These are phyloP conservation scores for Pleurostoma richardsiae DNA, from an alignment of 2,329 filamentous ascomycete genomes.

Conservation along the genomic window DNA sequence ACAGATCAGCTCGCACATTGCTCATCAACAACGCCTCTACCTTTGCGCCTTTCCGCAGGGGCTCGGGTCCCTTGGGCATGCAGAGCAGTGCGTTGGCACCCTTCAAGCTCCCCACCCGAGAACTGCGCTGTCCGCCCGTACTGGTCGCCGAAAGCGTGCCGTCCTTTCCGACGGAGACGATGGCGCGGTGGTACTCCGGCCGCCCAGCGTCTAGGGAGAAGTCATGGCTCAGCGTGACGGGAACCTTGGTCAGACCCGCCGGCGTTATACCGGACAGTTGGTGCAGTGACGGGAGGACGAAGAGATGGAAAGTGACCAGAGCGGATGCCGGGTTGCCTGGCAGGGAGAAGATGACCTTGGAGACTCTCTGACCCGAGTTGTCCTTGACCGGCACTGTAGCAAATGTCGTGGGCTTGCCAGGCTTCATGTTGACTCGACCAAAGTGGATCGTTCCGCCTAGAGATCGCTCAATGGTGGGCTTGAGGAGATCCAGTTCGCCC, in stretches of 20 bases:
- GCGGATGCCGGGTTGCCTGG: constrained; percentile 94
- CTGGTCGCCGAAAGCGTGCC: constrained; percentile 70
- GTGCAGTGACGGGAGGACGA: constrained; percentile 84
- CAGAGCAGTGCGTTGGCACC: constrained; percentile 84
- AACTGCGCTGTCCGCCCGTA: constrained; percentile 88
- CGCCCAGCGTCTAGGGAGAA: constrained; percentile 70
- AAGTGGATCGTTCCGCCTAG: constrained; percentile 94
- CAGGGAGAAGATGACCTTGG: constrained; percentile 78
- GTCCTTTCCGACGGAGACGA: constrained; percentile 61
- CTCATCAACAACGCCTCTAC: constrained; percentile 81
- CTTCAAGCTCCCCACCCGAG: constrained; percentile 80
- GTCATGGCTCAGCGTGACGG: constrained; percentile 66
- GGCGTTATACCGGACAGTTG: constrained; percentile 65
- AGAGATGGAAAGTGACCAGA: constrained; percentile 88
- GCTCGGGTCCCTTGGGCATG: constrained; percentile 60
- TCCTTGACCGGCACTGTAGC: constrained; percentile 73
- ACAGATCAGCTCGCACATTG: constrained; percentile 22
- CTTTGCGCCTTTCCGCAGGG: constrained; percentile 62
- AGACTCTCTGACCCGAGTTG: constrained; percentile 49
- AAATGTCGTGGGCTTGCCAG: constrained; percentile 95
- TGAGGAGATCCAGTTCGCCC: constrained; percentile 94
- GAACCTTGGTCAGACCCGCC: constrained; percentile 65
- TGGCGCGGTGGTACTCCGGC: constrained; percentile 85
- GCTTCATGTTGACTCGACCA: constrained; percentile 95
- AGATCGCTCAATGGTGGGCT: constrained; percentile 87